Evolutionary conservation across 2,329 filamentous ascomycete genomes (phyloP), one percentile per base, ranked within the genome.

Genomic region (Apiospora hydei): DNA sequence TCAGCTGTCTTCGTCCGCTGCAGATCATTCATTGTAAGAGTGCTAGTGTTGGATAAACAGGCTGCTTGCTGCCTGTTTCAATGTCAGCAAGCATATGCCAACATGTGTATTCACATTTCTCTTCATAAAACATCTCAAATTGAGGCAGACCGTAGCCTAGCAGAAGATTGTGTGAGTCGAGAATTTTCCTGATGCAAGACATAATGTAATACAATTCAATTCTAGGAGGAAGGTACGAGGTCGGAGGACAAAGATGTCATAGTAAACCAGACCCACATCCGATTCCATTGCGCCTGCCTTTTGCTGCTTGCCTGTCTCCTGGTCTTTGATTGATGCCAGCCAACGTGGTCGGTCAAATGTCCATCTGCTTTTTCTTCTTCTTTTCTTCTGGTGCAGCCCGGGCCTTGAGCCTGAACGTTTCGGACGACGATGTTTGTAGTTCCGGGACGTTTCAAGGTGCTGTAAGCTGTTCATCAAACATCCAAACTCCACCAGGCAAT

Each of bases 381-480:
- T 30, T 30, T 30, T 30, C 26, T 30, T 30, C 51, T 7, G 14
- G 26, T 18, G 30, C 7, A 21, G 26, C 51, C 16, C 30, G 14
- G 14, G 16, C 14, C 51, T 34, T 34, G 7, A 38, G 53, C 8
- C 18, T 13, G 18, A 38, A 38, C 2, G 53, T 64, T 64, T 64
- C 30, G 30, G 53, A 38, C 30, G 53, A 64, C 14, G 30, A n/a
- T 38, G 53, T 57, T 21, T 26, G 11, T 57, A n/a, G 14, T 64
- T n/a, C 30, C 30, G 53, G 53, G 16, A 11, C 10, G 53, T 64
- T 64, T 64, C 53, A 64, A 38, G 53, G 21, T 64, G 53, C 18
- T 38, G 53, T 38, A 38, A 64, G 30, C 7, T 64, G 30, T 64
- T 64, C 53, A 38, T 64, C 30, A 64, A 64, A 64, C 53, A 11